Base-by-base conservation (phyloP, 768 basidiomycete species). In the Roridomyces roridus region DNA sequence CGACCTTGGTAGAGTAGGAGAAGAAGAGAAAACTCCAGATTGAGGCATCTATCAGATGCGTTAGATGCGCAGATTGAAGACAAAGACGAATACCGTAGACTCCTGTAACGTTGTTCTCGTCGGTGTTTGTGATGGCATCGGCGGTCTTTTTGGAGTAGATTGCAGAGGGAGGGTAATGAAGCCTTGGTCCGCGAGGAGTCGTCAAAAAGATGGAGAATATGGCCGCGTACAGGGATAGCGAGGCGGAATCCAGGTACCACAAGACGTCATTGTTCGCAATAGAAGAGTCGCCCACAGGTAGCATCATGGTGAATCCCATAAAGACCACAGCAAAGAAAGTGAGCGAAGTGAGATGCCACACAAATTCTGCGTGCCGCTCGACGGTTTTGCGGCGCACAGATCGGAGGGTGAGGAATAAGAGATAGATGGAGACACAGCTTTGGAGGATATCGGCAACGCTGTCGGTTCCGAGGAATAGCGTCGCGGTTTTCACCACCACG, bases 1-100 rank as follows among this genome's bases (percentile, higher is more conserved):
- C 84, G 17, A 96, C 91, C 57, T 88, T 87, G 1, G 93, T 94
- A 25, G 89, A 91, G 69, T 94, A 95, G 10, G 85, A 85, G 71
- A 96, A 96, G 17, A 93, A 72, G 7, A 96, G 70, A 54, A 76
- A 74, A 51, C 80, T 82, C 77, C 80, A 84, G 1, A 80, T 72
- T 6, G 86, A 87, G 25, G 85, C 80, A 53, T 79, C 87, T 80
- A 65, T 55, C n/a, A 29, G 53, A 28, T 39, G 14, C n/a, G 24
- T 24, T 21, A 46, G 8, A 34, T 25, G 17, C 29, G 23, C 25
- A n/a, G 15, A 21, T 7, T 34, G 26, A 41, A 20, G 29, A 68
- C 72, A 6, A n/a, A n/a, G n/a, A n/a, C n/a, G n/a, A n/a, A n/a
- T 67, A 85, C 84, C 77, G 41, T 77, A 74, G 15, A 83, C 66